Conservation (phyloP, 768 basidiomycete species). For the Kwoniella sp. region DNA sequence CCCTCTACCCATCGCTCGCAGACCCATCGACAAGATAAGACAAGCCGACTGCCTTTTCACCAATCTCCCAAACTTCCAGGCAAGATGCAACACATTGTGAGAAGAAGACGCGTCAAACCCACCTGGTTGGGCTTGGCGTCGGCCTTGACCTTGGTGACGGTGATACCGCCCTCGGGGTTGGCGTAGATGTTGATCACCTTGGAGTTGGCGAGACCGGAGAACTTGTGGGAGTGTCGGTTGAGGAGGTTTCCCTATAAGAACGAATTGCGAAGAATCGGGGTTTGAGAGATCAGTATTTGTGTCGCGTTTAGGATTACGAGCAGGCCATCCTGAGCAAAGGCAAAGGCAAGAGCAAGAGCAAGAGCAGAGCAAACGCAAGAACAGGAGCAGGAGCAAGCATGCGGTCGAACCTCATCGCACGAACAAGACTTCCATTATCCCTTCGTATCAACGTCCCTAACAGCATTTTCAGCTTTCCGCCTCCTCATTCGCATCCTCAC, state of each 20-base stretch:
- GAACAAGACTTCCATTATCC: too few relatives aligned
- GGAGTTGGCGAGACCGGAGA: conserved; percentile 81
- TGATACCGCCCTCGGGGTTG: conserved; percentile 41
- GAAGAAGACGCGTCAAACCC: conserved; percentile 10
- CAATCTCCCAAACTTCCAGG: neutral
- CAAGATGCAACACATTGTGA: too few relatives aligned
- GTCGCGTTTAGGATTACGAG: neutral
- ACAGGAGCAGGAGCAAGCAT: neutral
- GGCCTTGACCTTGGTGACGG: conserved; percentile 53
- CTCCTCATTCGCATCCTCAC: too few relatives aligned
- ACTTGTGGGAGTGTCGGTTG: conserved; percentile 89
- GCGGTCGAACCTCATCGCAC: neutral
- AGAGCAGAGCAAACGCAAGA: neutral
- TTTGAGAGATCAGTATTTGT: too few relatives aligned
- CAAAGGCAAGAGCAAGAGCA: neutral
- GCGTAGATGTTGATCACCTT: conserved; percentile 61
- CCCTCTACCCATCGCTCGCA: too few relatives aligned
- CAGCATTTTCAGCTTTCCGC: too few relatives aligned
- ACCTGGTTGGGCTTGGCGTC: conserved; percentile 52
- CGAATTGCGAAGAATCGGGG: too few relatives aligned
- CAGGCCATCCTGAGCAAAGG: too few relatives aligned
- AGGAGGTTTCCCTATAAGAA: conserved; percentile 65
- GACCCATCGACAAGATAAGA: too few relatives aligned
- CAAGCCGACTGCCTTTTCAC: too few relatives aligned
- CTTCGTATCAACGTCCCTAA: too few relatives aligned